These are phyloP conservation scores for Cyclotella cryptica DNA, from an alignment of 108 stramenopile genomes.

Conservation along the genomic window DNA sequence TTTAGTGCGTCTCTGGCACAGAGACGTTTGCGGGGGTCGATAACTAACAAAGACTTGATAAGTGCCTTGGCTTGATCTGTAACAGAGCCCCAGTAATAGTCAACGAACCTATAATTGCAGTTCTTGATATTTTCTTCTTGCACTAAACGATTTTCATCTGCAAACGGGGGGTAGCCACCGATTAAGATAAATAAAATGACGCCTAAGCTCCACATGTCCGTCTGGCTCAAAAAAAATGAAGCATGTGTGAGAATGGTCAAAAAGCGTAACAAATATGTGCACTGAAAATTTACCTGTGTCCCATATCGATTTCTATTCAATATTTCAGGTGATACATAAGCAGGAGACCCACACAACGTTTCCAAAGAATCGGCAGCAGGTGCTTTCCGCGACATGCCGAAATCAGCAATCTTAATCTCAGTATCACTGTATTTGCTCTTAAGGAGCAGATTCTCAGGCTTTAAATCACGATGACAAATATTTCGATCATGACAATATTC, in stretches of 20 bases:
- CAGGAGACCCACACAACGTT: constrained; percentile 62
- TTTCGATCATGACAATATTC: constrained; percentile 81
- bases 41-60: constrained; percentile 58
- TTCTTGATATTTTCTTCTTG: constrained; percentile 53
- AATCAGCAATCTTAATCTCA: constrained; percentile 80
- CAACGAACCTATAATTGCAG: constrained; percentile 68
- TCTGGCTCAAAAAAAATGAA: not conserved
- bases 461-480: constrained; percentile 91
- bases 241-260: no score
- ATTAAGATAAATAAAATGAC: constrained; percentile 93
- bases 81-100: constrained; percentile 65
- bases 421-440: constrained; percentile 55
- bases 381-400: constrained; percentile 71
- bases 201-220: constrained; percentile 81
- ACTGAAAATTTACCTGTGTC: not conserved
- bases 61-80: constrained; percentile 68
- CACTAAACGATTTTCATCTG: constrained; percentile 62
- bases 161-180: constrained; percentile 92
- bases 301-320: constrained; percentile 18
- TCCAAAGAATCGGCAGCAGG: constrained; percentile 28
- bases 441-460: constrained; percentile 91
- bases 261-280: no score
- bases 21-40: constrained; percentile 69
- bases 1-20: constrained; percentile 53
- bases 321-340: constrained; percentile 27